Base-by-base conservation (phyloP, 2,329 filamentous ascomycete genomes). In the Bipolaris cookei region DNA sequence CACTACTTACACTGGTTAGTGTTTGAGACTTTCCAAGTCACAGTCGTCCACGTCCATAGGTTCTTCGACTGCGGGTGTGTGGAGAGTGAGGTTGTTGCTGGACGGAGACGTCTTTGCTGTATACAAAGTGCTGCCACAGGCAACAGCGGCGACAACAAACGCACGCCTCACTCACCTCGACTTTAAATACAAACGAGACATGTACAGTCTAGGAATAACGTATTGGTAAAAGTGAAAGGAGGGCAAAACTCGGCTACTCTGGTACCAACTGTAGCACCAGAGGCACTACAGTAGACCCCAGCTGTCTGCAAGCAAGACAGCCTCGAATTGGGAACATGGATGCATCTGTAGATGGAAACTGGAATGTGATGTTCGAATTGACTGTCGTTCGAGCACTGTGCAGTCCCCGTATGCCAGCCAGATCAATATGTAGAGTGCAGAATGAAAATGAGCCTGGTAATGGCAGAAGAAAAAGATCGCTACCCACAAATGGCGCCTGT, bases 401-500 rank as follows among this genome's bases (percentile, higher is more conserved):
- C 23, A 44, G 49, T 6, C 25, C 20, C 10, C 18, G 23, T 38
- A 38, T 14, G 50, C 25, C 34, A 21, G 51, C 35, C 30, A 44
- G 6, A 45, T 57, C 43, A 49, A 50, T 43, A 50, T 47, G 50
- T 56, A 64, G 45, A 45, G n/a, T 46, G 45, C 35, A 54, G 51
- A 50, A 59, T 39, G 49, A 62, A 56, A 63, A 53, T 50, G 62
- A 52, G 54, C 62, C 66, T 58, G 62, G 66, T 67, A 64, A 66
- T 67, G 64, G 60, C 56, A 65, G 54, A 68, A 68, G 56, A 64
- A 70, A 51, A 71, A 73, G 58, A 73, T 69, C 72, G 73, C 75
- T 77, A 74, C 73, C 74, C 72, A 72, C 67, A 67, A 55, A 72
- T 69, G 73, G 75, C 74, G 74, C 75, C 73, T 59, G 67, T 65